Conservation (phyloP, 106 monocot species). For the Chionographis japonica region DNA sequence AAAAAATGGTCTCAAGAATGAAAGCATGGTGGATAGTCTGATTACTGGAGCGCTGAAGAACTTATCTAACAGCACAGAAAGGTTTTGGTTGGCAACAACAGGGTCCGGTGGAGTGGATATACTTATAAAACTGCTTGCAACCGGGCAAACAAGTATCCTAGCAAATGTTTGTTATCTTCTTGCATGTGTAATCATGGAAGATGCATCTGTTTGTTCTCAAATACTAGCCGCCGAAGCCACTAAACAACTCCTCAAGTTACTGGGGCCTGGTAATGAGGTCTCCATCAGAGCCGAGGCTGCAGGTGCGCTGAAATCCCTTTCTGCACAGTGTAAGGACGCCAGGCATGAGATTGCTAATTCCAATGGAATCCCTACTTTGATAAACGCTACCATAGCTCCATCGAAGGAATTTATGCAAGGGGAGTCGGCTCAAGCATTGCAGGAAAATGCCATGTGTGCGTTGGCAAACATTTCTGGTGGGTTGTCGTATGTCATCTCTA, state of each 20-base stretch:
- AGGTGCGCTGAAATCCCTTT: conserved; percentile 86
- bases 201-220: conserved; percentile 71
- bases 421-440: conserved; percentile 89
- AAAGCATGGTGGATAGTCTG: conserved; percentile 58
- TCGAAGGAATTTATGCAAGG: conserved; percentile 99
- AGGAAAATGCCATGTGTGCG: conserved; percentile 99
- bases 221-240: conserved; percentile 56
- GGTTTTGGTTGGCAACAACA: conserved; percentile 73
- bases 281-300: conserved; percentile 98
- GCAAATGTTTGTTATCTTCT: conserved; percentile 96
- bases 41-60: conserved; percentile 84
- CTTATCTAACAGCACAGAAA: conserved; percentile 71
- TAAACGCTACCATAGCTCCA: conserved; percentile 99
- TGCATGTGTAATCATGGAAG: conserved; percentile 79
- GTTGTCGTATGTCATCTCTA: conserved; percentile 88
- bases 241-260: conserved; percentile 75
- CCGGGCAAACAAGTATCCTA: conserved; percentile 50
- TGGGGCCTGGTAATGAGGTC: conserved; percentile 83
- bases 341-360: conserved; percentile 84
- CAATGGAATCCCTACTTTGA: conserved; percentile 92
- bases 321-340: conserved; percentile 94
- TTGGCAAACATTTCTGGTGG: conserved; percentile 99
- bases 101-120: conserved; percentile 75
- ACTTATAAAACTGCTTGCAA: conserved; percentile 75
- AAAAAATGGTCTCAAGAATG: conserved; percentile 57